Percentiles rank a stretch among this genome's conserved stretches.
Conservation (phyloP, 805 yeast species). For the Ogataea kodamae region DNA sequence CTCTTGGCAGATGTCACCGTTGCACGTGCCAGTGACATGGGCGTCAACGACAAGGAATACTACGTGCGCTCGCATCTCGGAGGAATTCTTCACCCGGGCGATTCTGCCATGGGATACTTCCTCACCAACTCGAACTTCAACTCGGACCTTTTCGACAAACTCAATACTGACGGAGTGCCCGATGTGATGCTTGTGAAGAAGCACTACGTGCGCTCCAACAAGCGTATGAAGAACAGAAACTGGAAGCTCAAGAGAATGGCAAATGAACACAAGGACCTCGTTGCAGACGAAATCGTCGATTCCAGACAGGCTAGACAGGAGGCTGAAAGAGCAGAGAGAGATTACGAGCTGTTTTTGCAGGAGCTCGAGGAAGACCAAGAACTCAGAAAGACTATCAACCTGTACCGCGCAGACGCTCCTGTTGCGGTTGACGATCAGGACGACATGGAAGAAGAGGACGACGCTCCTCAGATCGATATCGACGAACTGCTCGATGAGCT, state of each 20-base stretch:
- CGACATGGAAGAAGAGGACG: slow-evolving; percentile 47
- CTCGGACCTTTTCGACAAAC: slow-evolving; percentile 75
- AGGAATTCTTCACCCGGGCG: slow-evolving; percentile 94
- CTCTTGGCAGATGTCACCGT: slow-evolving; percentile 88
- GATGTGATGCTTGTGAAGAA: slow-evolving; percentile 90
- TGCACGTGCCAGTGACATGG: slow-evolving; percentile 86
- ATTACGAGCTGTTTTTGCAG: slow-evolving; percentile 92
- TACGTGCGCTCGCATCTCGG: slow-evolving; percentile 91
- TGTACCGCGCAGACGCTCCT: slow-evolving; percentile 64
- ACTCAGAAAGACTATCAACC: slow-evolving; percentile 82
- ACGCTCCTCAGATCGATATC: slow-evolving; percentile 81
- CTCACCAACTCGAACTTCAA: slow-evolving; percentile 83
- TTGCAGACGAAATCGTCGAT: slow-evolving; percentile 51
- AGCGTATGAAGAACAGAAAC: slow-evolving; percentile 71
- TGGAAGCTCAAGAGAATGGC: slow-evolving; percentile 99
- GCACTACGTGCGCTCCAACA: slow-evolving; percentile 73
- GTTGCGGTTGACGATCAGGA: slow-evolving; percentile 41
- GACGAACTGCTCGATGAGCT: slow-evolving; percentile 93
- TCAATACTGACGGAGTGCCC: slow-evolving; percentile 62
- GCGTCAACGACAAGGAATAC: slow-evolving; percentile 76
- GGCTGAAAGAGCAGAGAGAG: slow-evolving; percentile 87
- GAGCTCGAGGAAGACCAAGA: slow-evolving; percentile 97
- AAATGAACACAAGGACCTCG: slow-evolving; percentile 85
- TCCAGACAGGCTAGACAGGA: slow-evolving; percentile 82
- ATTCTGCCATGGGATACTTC: slow-evolving; percentile 88